Evolutionary conservation across 2,329 filamentous ascomycete genomes (phyloP).

Genomic region (Cladosporium sphaerospermum): DNA sequence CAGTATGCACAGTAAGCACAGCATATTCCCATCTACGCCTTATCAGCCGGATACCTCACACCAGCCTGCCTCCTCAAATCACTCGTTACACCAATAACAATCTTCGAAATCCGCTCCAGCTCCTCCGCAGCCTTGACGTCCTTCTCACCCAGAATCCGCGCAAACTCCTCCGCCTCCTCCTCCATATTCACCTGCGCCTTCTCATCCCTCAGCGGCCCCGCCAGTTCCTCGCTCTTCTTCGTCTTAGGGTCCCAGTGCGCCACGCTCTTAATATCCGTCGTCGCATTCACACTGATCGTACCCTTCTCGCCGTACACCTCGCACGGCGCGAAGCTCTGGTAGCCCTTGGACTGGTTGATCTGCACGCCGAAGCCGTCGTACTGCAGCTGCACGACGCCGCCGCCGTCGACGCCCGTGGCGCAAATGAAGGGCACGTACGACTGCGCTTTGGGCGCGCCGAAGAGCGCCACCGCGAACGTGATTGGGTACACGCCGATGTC

Average conservation of each 20-base stretch:
- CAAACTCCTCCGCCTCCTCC: conserved; percentile 44
- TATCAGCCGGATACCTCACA: conserved; percentile 37
- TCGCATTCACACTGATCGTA: conserved; percentile 38
- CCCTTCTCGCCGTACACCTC: conserved; percentile 46
- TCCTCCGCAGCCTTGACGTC: conserved; percentile 33
- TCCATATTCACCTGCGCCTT: conserved; percentile 41
- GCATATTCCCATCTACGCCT: conserved; percentile 7
- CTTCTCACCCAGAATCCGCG: conserved; percentile 35
- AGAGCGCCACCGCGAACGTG: conserved; percentile 42
- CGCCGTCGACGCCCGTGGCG: conserved; percentile 42
- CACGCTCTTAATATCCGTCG: conserved; percentile 40
- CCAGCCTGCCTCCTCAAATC: conserved; percentile 40
- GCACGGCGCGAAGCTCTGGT: conserved; percentile 37
- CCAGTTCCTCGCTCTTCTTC: conserved; percentile 38
- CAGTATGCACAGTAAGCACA: background rate
- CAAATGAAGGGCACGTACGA: conserved; percentile 40
- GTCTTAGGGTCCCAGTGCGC: conserved; percentile 37
- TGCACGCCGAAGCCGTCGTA: conserved; percentile 41
- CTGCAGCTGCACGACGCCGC: conserved; percentile 37
- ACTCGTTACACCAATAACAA: conserved; percentile 38
- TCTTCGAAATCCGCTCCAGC: conserved; percentile 37
- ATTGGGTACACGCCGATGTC: conserved; percentile 46
- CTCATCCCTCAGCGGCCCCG: conserved; percentile 25
- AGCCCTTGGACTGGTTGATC: conserved; percentile 41
- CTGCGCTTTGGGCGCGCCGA: conserved; percentile 37